phyloP scores from a whole-genome alignment of 768 basidiomycete species.

The Psilocybe subaeruginosa region DNA sequence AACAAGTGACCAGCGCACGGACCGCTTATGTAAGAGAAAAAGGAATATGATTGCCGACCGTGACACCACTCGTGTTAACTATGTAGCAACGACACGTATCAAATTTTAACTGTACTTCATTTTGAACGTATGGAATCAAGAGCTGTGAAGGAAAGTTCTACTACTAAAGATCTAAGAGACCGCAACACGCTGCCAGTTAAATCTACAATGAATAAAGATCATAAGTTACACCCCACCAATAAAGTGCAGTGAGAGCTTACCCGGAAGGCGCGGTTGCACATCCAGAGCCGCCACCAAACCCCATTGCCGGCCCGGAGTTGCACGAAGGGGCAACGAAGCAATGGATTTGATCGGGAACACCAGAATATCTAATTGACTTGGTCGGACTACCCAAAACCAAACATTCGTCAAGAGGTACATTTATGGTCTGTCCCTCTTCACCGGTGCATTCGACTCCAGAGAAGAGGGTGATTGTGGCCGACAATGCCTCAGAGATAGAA shows the following conservation, averaged over 20 bases:
- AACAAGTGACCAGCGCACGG: too few species aligned
- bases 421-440: neutral
- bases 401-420: neutral
- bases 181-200: too few species aligned
- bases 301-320: neutral
- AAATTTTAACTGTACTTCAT: too few species aligned
- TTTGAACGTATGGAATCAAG: too few species aligned
- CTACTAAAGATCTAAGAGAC: too few species aligned
- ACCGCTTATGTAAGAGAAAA: too few species aligned
- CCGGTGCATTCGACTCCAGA: neutral
- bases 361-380: conserved; percentile 3
- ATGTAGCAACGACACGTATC: too few species aligned
- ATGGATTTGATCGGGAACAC: conserved; percentile 1
- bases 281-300: neutral
- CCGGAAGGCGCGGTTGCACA: neutral
- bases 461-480: neutral
- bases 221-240: too few species aligned
- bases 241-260: neutral
- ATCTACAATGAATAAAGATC: too few species aligned
- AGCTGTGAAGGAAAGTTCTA: too few species aligned
- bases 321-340: conserved; percentile 1
- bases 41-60: too few species aligned
- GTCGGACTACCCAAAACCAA: neutral
- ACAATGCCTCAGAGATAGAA: neutral
- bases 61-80: too few species aligned